Evolutionary conservation across 306 rosid genomes (phyloP), one percentile per base, ranked within the genome.

Genomic region (Prunus fruticosa): DNA sequence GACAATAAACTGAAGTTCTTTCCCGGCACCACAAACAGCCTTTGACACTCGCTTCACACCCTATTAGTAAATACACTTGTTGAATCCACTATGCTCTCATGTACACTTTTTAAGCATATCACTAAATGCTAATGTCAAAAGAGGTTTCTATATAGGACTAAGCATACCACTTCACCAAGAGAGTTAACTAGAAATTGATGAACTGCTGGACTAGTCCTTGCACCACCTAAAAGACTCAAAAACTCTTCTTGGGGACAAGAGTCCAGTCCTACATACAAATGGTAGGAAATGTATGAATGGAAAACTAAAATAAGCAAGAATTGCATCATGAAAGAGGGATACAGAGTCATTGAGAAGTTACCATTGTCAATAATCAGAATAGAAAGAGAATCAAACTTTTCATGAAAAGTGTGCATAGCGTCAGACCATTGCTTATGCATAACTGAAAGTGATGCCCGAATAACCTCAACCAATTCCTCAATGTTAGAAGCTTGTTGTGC

Each of bases 361-460:
- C 98, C 98, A 66, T 92, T 89, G 84, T 90, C 83, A 72, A 81
- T 20, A 74, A 94, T 94, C 84, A 94, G 84, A 75, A 83, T 79
- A 43, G 97, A 87, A 83, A 94, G 83, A 65, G 98, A 85, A 86
- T 81, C 82, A 84, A 94, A 94, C 89, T 94, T 94, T 79, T 90
- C 98, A 64, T 76, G 93, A 70, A 87, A 94, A 78, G 84, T 86
- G 82, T 82, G 88, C 93, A 92, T 88, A 74, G 97, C 98, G 73
- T 94, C 98, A 86, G 96, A 87, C 98, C 98, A 94, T 88, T 84
- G 97, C 91, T 92, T 92, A 77, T 84, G 76, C 98, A 94, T 94
- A 73, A 92, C 93, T 53, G 96, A 90, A 76, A 94, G 80, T 28
- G 98, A 90, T 72, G 89, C 88, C 74, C 90, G 87, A 38, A 94